Conservation (phyloP, 148 eudicot species). For the Oxyria digyna region DNA sequence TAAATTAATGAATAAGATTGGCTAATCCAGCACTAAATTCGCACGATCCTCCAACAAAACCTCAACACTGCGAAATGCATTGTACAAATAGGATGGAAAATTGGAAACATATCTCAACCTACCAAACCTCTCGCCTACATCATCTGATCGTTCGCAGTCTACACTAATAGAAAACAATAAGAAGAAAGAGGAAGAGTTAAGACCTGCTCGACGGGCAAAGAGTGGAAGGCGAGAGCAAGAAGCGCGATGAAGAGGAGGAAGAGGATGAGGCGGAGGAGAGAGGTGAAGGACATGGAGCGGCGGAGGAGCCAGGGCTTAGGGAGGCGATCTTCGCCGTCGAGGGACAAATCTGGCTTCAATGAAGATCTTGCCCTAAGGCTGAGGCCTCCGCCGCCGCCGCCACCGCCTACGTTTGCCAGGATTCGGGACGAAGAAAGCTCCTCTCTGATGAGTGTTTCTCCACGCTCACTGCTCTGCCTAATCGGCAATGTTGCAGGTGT, state of each 20-base stretch:
- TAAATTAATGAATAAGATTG: background rate
- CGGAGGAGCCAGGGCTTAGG: slow-evolving; percentile 42
- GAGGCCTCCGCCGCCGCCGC: slow-evolving; percentile 19
- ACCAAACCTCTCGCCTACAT: background rate
- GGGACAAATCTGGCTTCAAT: slow-evolving; percentile 21
- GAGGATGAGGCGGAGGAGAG: slow-evolving; percentile 27
- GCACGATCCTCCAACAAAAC: background rate
- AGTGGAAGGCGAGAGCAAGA: slow-evolving; percentile 29
- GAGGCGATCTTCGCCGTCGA: slow-evolving; percentile 25
- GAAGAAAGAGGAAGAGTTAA: background rate
- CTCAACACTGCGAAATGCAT: background rate
- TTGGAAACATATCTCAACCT: background rate
- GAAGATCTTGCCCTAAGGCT: slow-evolving; percentile 43
- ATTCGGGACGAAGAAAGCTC: slow-evolving; percentile 2
- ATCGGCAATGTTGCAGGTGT: background rate
- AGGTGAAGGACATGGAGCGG: slow-evolving; percentile 19
- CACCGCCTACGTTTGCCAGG: slow-evolving; percentile 29
- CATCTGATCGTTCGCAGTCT: background rate
- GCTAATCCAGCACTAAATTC: background rate
- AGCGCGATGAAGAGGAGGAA: slow-evolving; percentile 26
- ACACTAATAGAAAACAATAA: background rate
- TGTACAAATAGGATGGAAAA: background rate
- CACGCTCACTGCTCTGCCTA: background rate
- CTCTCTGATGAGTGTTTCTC: slow-evolving; percentile 8
- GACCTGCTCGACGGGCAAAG: slow-evolving; percentile 82